Percentiles rank a stretch among this genome's conserved stretches.
Conservation (phyloP, 805 yeast genomes). For the Candida xyloterini region DNA sequence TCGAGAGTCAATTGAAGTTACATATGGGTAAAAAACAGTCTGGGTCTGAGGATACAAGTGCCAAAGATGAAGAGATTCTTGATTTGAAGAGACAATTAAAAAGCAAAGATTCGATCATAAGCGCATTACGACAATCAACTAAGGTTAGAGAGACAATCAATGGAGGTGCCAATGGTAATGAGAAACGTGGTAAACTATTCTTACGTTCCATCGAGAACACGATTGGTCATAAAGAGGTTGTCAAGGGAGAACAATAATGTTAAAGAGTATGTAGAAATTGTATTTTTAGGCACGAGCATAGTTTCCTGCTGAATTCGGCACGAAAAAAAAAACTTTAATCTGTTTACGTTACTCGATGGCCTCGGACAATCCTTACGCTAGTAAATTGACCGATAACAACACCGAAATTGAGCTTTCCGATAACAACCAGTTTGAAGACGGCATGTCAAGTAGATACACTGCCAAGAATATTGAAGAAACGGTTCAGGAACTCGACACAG, state of each 20-base stretch:
- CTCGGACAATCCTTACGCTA: constrained; percentile 25
- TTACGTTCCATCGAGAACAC: constrained; percentile 21
- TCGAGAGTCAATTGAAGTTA: constrained; percentile 57
- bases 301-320: neutral
- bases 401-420: constrained; percentile 7
- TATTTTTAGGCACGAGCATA: constrained; percentile 3
- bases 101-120: constrained; percentile 77
- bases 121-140: constrained; percentile 64
- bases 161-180: neutral
- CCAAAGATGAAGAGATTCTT: constrained; percentile 64
- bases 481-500: constrained; percentile 57
- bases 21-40: constrained; percentile 17
- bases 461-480: constrained; percentile 65
- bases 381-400: constrained; percentile 15
- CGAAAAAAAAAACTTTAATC: constrained; percentile 6
- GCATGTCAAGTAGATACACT: constrained; percentile 56
- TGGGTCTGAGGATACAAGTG: constrained; percentile 22
- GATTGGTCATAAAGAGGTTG: constrained; percentile 4
- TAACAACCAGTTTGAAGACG: constrained; percentile 14
- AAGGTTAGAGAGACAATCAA: constrained; percentile 47
- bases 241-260: constrained; percentile 1
- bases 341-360: constrained; percentile 16
- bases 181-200: constrained; percentile 12
- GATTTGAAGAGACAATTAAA: constrained; percentile 60
- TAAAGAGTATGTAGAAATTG: neutral